These are phyloP conservation scores for Castanea crenata DNA, from an alignment of 306 rosid species.

Conservation along the genomic window DNA sequence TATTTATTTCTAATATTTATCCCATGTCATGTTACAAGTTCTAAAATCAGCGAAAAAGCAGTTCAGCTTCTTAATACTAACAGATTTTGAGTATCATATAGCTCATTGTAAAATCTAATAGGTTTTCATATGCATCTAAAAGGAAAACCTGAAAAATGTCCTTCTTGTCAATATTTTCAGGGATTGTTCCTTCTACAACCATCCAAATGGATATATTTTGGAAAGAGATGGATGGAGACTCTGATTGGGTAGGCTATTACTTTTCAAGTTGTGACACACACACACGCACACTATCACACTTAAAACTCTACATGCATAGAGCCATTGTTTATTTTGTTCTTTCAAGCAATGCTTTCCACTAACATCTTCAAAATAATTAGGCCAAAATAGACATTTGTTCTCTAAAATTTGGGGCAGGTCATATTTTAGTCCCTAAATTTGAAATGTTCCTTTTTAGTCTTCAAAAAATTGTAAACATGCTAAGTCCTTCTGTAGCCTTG, in stretches of 20 bases:
- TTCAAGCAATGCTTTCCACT: slow-evolving; percentile 15
- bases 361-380: not conserved
- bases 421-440: too few relatives aligned
- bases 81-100: not conserved
- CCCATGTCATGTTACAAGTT: not conserved
- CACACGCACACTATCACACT: slow-evolving; percentile 8
- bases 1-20: too few relatives aligned
- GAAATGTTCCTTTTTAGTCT: too few relatives aligned
- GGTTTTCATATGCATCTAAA: slow-evolving; percentile 4
- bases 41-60: slow-evolving; percentile 2
- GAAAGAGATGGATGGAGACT: slow-evolving; percentile 90
- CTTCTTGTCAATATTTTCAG: slow-evolving; percentile 46
- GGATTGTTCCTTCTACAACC: slow-evolving; percentile 66
- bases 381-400: too few relatives aligned
- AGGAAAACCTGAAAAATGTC: slow-evolving; percentile 21
- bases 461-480: too few relatives aligned
- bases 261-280: slow-evolving; percentile 42
- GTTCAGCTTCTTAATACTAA: not conserved
- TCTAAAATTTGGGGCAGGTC: too few relatives aligned
- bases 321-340: slow-evolving; percentile 6
- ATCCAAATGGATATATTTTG: slow-evolving; percentile 85
- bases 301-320: slow-evolving; percentile 1
- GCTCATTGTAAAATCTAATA: not conserved
- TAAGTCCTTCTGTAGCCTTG: too few relatives aligned
- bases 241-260: slow-evolving; percentile 89